phyloP scores from a whole-genome alignment of 148 eudicot genomes.

The Heliosperma pusillum region DNA sequence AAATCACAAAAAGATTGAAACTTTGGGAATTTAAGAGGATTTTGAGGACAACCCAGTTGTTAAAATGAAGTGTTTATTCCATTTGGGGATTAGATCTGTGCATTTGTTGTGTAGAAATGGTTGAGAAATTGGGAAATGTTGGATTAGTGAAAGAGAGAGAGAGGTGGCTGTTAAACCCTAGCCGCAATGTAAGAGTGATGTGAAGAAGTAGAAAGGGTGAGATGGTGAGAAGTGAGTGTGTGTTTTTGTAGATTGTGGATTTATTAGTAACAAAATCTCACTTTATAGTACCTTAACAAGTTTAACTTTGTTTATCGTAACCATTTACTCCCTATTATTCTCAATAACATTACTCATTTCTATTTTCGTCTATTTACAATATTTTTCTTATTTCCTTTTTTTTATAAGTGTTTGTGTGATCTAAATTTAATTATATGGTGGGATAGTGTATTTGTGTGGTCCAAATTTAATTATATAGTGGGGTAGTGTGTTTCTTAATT shows the following conservation, averaged over 20 bases:
- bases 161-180: conserved; percentile 43
- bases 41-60: conserved; percentile 10
- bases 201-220: conserved; percentile 13
- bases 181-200: conserved; percentile 42
- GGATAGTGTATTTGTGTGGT: no score
- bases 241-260: neutral
- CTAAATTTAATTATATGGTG: no score
- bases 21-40: conserved; percentile 2
- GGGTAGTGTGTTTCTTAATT: no score
- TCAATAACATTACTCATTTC: no score
- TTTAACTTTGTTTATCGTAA: no score
- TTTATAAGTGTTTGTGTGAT: no score
- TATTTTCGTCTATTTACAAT: no score
- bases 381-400: no score
- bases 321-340: no score
- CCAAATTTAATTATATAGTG: no score
- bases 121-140: neutral
- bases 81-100: conserved; percentile 20
- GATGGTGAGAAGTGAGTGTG: conserved; percentile 9
- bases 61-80: neutral
- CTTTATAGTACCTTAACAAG: neutral
- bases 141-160: conserved; percentile 1
- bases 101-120: neutral
- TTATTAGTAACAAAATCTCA: neutral
- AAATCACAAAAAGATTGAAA: neutral